A percentile compares a stretch with the other conserved stretches of the same genome.
These are phyloP conservation scores for Starmerella geochares DNA, from an alignment of 805 yeast species.

Conservation along the genomic window DNA sequence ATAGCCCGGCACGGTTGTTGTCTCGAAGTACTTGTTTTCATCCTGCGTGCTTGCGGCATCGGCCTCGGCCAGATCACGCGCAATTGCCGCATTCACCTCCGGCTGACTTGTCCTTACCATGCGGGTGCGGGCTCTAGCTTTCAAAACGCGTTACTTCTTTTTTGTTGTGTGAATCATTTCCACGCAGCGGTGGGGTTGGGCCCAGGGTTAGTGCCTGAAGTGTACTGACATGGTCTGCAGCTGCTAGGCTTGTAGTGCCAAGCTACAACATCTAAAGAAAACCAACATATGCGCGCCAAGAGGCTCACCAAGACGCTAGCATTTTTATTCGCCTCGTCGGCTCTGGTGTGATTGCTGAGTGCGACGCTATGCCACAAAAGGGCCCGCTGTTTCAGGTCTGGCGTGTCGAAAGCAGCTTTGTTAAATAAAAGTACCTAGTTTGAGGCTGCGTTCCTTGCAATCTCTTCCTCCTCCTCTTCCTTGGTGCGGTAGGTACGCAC, in stretches of 20 bases:
- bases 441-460: background rate
- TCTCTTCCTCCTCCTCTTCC: slow-evolving; percentile 14
- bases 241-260: too few relatives aligned
- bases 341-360: too few relatives aligned
- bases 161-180: background rate
- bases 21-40: slow-evolving; percentile 72
- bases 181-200: background rate
- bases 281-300: too few relatives aligned
- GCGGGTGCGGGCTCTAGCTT: too few relatives aligned
- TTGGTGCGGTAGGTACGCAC: slow-evolving; percentile 22
- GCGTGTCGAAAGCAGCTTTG: too few relatives aligned
- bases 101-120: slow-evolving; percentile 14
- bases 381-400: too few relatives aligned
- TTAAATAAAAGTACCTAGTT: background rate
- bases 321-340: too few relatives aligned
- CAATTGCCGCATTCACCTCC: slow-evolving; percentile 51
- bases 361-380: too few relatives aligned
- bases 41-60: slow-evolving; percentile 56
- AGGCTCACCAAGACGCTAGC: too few relatives aligned
- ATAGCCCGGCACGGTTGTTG: slow-evolving; percentile 65
- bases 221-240: too few relatives aligned
- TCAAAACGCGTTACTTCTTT: background rate
- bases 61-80: slow-evolving; percentile 60
- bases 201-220: background rate
- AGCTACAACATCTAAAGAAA: too few relatives aligned